Percentiles rank a stretch among this genome's conserved stretches.
phyloP scores from a whole-genome alignment of 208 protist genomes.

The Trypanosoma congolense region DNA sequence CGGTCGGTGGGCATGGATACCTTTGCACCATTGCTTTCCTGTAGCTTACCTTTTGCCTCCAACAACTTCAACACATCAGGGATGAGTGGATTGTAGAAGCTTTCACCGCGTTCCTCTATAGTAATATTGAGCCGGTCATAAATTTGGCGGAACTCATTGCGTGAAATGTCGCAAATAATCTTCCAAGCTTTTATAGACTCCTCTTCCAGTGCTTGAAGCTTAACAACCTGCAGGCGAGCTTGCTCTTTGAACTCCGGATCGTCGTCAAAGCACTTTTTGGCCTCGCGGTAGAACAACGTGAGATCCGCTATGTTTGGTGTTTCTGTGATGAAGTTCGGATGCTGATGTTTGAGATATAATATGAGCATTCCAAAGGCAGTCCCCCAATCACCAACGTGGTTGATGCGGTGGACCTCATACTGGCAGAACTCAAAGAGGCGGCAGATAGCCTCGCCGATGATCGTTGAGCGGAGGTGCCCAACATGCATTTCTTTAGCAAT shows the following conservation, averaged over 20 bases:
- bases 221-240: constrained; percentile 88
- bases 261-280: constrained; percentile 93
- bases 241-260: constrained; percentile 91
- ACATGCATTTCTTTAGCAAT: constrained; percentile 99
- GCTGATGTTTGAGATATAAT: constrained; percentile 92
- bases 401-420: constrained; percentile 93
- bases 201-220: constrained; percentile 81
- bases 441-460: constrained; percentile 96
- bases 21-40: constrained; percentile 85
- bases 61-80: constrained; percentile 75
- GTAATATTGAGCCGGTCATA: constrained; percentile 86
- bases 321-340: constrained; percentile 84
- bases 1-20: constrained; percentile 72
- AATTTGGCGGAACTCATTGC: constrained; percentile 91
- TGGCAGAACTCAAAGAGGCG: constrained; percentile 93
- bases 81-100: constrained; percentile 95
- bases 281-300: constrained; percentile 92
- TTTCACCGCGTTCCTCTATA: constrained; percentile 93
- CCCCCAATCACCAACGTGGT: constrained; percentile 99
- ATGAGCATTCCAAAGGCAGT: constrained; percentile 99
- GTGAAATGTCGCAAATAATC: constrained; percentile 92
- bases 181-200: constrained; percentile 85
- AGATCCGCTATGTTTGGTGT: constrained; percentile 92
- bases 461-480: constrained; percentile 97
- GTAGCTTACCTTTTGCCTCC: constrained; percentile 68